These are phyloP conservation scores for Alternaria dauci DNA, from an alignment of 2,329 filamentous ascomycete genomes.

Conservation along the genomic window DNA sequence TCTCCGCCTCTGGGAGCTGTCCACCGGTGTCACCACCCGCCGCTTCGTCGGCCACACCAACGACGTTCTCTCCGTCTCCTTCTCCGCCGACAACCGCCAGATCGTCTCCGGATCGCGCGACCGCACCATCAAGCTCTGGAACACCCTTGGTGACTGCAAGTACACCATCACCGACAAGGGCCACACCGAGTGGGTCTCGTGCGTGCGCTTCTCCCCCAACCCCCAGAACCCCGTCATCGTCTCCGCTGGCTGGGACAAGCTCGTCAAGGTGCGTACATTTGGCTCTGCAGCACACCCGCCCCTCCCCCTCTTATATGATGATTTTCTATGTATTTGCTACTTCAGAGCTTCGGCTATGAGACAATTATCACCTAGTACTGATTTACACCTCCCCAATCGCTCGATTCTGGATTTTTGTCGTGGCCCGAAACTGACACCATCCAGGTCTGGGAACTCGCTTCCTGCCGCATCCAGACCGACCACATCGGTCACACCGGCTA, in stretches of 20 bases:
- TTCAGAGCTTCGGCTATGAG: slow-evolving; percentile 99
- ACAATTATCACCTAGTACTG: slow-evolving; percentile 93
- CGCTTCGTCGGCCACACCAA: slow-evolving; percentile 99
- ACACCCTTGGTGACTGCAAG: slow-evolving; percentile 99
- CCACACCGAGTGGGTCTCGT: slow-evolving; percentile 99
- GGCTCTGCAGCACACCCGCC: not conserved
- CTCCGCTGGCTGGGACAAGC: slow-evolving; percentile 98
- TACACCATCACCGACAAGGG: slow-evolving; percentile 99
- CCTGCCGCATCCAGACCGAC: slow-evolving; percentile 99
- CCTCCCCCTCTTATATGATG: slow-evolving; percentile 76
- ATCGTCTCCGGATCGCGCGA: slow-evolving; percentile 99
- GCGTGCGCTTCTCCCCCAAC: slow-evolving; percentile 99
- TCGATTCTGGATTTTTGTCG: not conserved
- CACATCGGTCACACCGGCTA: slow-evolving; percentile 99
- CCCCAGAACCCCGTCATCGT: slow-evolving; percentile 99
- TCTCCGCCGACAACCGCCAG: slow-evolving; percentile 99
- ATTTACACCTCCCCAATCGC: slow-evolving; percentile 54
- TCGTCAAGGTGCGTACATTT: slow-evolving; percentile 88
- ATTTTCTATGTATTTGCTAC: slow-evolving; percentile 99
- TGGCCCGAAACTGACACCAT: slow-evolving; percentile 37
- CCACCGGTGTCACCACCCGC: slow-evolving; percentile 94
- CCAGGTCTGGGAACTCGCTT: slow-evolving; percentile 98
- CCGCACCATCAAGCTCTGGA: slow-evolving; percentile 99
- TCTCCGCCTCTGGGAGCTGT: slow-evolving; percentile 98
- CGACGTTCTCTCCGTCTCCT: slow-evolving; percentile 99